phyloP scores from a whole-genome alignment of 1,284 basidiomycete species.

The Austroboletus niveus region DNA sequence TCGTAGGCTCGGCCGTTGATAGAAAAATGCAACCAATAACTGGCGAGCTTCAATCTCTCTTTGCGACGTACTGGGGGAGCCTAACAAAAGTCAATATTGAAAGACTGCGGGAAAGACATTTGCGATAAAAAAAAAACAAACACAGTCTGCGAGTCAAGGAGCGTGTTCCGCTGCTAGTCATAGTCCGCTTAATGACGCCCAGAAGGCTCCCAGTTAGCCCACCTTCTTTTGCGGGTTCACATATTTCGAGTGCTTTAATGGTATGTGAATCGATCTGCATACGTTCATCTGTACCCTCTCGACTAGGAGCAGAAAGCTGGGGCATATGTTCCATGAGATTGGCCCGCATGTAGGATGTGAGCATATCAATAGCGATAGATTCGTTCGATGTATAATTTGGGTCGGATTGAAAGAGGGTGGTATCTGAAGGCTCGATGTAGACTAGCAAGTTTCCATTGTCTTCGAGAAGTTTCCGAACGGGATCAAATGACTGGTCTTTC shows the following conservation, averaged over 20 bases:
- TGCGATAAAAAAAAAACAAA: conserved; percentile 36
- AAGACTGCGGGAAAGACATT: conserved; percentile 6
- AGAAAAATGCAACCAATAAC: conserved; percentile 77
- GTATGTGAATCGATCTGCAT: conserved; percentile 94
- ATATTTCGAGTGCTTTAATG: conserved; percentile 85
- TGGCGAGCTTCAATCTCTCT: conserved; percentile 74
- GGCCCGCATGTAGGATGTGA: conserved; percentile 67
- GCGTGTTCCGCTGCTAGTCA: conserved; percentile 79
- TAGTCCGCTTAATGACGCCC: conserved; percentile 75
- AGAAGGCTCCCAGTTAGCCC: conserved; percentile 75
- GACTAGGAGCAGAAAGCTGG: conserved; percentile 54
- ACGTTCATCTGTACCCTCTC: conserved; percentile 53
- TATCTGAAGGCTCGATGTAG: conserved; percentile 30
- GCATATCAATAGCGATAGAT: conserved; percentile 57
- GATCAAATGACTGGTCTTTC: conserved; percentile 38
- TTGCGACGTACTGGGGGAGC: conserved; percentile 83
- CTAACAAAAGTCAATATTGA: conserved; percentile 37
- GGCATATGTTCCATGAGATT: conserved; percentile 85
- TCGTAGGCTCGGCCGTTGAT: conserved; percentile 61
- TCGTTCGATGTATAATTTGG: conserved; percentile 43
- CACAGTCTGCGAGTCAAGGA: conserved; percentile 76
- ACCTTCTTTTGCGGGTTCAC: conserved; percentile 74
- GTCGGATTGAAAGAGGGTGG: conserved; percentile 1
- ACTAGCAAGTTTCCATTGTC: conserved; percentile 57
- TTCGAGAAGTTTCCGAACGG: conserved; percentile 44